Base-by-base conservation (phyloP, 2,329 filamentous ascomycete genomes). In the Tolypocladium inflatum region DNA sequence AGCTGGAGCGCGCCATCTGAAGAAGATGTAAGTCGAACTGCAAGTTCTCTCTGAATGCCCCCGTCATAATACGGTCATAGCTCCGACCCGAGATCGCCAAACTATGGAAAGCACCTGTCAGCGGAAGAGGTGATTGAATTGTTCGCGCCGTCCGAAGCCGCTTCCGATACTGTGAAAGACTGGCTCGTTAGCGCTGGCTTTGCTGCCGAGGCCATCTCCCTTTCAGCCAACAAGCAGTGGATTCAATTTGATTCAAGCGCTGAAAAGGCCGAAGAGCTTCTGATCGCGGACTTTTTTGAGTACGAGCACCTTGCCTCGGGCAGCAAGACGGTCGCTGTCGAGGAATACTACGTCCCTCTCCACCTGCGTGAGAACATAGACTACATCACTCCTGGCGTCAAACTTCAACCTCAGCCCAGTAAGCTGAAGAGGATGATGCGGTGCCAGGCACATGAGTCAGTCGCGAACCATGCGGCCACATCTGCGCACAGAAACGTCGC, bases 161-260 rank as follows among this genome's bases (percentile, higher is more conserved):
- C 78, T 3, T 74, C 83, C 3, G 70, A 77, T 23, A 70, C 76
- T 2, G 79, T 84, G 19, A 74, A 75, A 63, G 64, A 73, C 10
- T 86, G 82, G 82, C 73, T 85, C 11, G 67, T 72, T 21, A 65
- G 67, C 10, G 74, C 77, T 42, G 83, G 82, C 8, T 80, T 86
- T 57, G 63, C 73, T 35, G 64, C 67, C 3, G 69, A 72, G 4
- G 74, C 79, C 5, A 71, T 85, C 53, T 70, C 70, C 43, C 75
- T 80, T 51, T 80, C 81, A 0, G 71, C 73, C 38, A 77, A 77
- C n/a, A 74, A 76, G 51, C 76, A 76, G 56, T 84, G 81, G 55
- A 42, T 63, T 7, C 45, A 59, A 10, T 63, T 63, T 38, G 53
- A 60, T 11, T 50, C 60, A 10, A 60, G 58, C 13, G 55, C 58